A percentile compares a stretch with the other conserved stretches of the same genome.
Evolutionary conservation across 1,139 yeast species (phyloP).

Genomic region (Kurtzmaniella quercitrusa): DNA sequence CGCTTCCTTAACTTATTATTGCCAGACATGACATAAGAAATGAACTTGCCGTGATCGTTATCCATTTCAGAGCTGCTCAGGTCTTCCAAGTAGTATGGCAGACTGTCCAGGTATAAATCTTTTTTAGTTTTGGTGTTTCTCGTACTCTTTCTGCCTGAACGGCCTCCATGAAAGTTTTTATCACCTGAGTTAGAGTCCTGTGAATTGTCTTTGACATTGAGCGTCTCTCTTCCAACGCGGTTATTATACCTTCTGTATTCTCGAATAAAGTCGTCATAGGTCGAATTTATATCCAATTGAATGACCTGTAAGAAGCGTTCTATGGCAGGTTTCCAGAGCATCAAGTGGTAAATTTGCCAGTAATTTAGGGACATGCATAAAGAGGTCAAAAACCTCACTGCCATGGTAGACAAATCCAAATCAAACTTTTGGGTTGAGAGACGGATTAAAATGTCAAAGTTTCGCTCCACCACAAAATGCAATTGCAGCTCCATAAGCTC

Average conservation of each 20-base stretch:
- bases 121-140: neutral
- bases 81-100: neutral
- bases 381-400: slow-evolving; percentile 38
- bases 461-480: slow-evolving; percentile 33
- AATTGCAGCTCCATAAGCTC: slow-evolving; percentile 33
- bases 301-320: slow-evolving; percentile 39
- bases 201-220: neutral
- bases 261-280: slow-evolving; percentile 32
- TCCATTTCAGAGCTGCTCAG: neutral
- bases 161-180: neutral
- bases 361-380: slow-evolving; percentile 39
- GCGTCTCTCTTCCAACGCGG: slow-evolving; percentile 7
- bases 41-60: slow-evolving; percentile 26
- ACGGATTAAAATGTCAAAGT: slow-evolving; percentile 37
- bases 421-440: slow-evolving; percentile 26
- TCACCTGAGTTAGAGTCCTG: neutral
- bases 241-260: slow-evolving; percentile 22
- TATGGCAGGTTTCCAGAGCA: slow-evolving; percentile 43
- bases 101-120: slow-evolving; percentile 2
- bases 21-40: slow-evolving; percentile 21
- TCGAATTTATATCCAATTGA: slow-evolving; percentile 38
- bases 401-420: slow-evolving; percentile 30
- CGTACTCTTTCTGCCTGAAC: neutral
- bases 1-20: slow-evolving; percentile 11
- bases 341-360: slow-evolving; percentile 44